A percentile compares a stretch with the other conserved stretches of the same genome.
These are phyloP conservation scores for Scortechinia acanthostroma DNA, from an alignment of 2,329 filamentous ascomycete species.

Conservation along the genomic window DNA sequence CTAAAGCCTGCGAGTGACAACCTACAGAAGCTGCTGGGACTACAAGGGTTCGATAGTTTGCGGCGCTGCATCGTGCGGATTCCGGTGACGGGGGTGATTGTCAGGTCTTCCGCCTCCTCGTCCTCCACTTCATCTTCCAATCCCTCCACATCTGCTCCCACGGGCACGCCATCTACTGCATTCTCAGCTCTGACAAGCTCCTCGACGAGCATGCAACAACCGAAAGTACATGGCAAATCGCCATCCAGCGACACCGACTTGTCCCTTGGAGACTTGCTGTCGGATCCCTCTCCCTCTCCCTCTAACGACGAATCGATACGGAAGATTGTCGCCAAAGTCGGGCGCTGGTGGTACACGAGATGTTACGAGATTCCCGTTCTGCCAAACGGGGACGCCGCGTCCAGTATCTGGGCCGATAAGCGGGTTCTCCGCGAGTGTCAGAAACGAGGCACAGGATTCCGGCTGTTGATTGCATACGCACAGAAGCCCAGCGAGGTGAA, in stretches of 20 bases:
- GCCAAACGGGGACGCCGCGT: background rate
- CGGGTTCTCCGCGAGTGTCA: background rate
- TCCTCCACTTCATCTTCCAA: slow-evolving; percentile 3
- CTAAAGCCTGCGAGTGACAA: slow-evolving; percentile 36
- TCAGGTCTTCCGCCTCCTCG: slow-evolving; percentile 28
- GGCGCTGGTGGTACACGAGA: slow-evolving; percentile 1
- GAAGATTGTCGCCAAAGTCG: background rate
- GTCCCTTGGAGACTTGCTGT: background rate
- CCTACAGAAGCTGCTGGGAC: slow-evolving; percentile 32
- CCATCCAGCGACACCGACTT: background rate
- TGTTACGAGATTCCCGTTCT: slow-evolving; percentile 1
- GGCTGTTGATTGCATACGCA: background rate
- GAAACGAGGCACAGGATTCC: background rate
- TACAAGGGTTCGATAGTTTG: slow-evolving; percentile 35
- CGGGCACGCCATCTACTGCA: background rate
- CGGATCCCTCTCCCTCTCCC: background rate
- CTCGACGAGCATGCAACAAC: background rate
- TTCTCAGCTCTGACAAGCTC: background rate
- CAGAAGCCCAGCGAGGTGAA: slow-evolving; percentile 2
- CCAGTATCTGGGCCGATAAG: background rate
- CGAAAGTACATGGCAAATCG: background rate
- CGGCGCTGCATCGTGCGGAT: slow-evolving; percentile 36
- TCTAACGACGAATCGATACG: background rate
- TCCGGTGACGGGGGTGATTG: slow-evolving; percentile 32
- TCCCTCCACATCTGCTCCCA: background rate